Conservation (phyloP, 495 filamentous ascomycete genomes). For the Penicillium pulvis region DNA sequence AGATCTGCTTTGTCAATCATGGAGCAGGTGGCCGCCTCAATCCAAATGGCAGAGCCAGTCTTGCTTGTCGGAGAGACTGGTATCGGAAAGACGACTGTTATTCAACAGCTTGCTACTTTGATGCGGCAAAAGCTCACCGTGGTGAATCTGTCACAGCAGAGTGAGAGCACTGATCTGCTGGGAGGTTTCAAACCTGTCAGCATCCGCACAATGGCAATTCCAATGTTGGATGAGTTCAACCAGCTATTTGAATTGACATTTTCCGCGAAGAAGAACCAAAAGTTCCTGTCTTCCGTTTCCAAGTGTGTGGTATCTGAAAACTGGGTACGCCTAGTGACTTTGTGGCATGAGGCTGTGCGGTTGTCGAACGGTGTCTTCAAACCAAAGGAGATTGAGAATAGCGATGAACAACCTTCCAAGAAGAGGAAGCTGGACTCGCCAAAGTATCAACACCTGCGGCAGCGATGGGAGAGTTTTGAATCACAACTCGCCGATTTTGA, state of each 20-base stretch:
- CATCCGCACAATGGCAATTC: slow-evolving; percentile 81
- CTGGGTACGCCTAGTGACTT: slow-evolving; percentile 77
- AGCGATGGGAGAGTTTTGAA: slow-evolving; percentile 80
- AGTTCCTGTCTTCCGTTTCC: slow-evolving; percentile 74
- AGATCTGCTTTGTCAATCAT: slow-evolving; percentile 53
- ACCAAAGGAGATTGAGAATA: slow-evolving; percentile 42
- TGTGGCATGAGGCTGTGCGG: slow-evolving; percentile 87
- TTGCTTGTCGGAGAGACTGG: slow-evolving; percentile 96
- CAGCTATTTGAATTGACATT: slow-evolving; percentile 85
- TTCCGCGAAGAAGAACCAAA: slow-evolving; percentile 80
- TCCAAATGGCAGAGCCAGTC: slow-evolving; percentile 82
- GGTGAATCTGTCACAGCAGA: slow-evolving; percentile 96
- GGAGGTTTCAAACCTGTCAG: slow-evolving; percentile 97
- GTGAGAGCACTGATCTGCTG: slow-evolving; percentile 88
- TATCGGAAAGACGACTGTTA: slow-evolving; percentile 93
- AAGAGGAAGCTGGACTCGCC: slow-evolving; percentile 76
- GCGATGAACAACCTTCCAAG: slow-evolving; percentile 68
- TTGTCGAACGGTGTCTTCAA: slow-evolving; percentile 76
- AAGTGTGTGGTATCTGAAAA: slow-evolving; percentile 79
- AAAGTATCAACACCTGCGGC: slow-evolving; percentile 64
- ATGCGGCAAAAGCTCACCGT: slow-evolving; percentile 82
- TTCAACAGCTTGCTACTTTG: slow-evolving; percentile 85
- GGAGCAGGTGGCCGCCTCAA: slow-evolving; percentile 81
- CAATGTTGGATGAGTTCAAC: slow-evolving; percentile 91
- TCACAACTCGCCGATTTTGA: slow-evolving; percentile 77